phyloP scores from a whole-genome alignment of 2,329 filamentous ascomycete genomes.

The Fusarium haematococcum region DNA sequence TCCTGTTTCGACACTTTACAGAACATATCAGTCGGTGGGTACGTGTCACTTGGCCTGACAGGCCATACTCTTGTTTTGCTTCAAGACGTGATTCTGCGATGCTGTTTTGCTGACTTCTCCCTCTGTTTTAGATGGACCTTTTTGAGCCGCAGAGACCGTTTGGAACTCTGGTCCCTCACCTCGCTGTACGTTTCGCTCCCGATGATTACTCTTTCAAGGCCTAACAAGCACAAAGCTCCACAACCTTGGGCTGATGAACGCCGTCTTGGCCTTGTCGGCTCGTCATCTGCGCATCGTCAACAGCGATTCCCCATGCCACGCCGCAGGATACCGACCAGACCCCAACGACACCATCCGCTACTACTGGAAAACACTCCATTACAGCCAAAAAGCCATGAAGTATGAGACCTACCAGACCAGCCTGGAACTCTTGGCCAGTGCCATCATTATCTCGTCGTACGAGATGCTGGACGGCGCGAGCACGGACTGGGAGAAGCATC shows the following conservation, averaged over 20 bases:
- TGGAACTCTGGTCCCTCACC: neutral
- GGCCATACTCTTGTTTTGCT: neutral
- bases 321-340: neutral
- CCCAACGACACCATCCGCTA: neutral
- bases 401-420: neutral
- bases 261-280: neutral
- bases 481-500: neutral
- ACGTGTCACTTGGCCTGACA: neutral
- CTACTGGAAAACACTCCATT: neutral
- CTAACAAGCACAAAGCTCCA: neutral
- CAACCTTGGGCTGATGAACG: neutral
- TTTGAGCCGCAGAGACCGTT: neutral
- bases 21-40: neutral
- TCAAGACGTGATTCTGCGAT: neutral
- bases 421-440: neutral
- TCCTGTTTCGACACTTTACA: neutral
- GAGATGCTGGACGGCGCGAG: neutral
- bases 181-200: neutral
- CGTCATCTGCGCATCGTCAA: neutral
- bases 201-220: neutral
- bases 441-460: neutral
- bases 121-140: neutral
- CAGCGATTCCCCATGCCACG: neutral
- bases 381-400: neutral
- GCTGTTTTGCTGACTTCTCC: neutral